These are phyloP conservation scores for Colletotrichum tofieldiae DNA, from an alignment of 2,329 filamentous ascomycete species.

Conservation along the genomic window DNA sequence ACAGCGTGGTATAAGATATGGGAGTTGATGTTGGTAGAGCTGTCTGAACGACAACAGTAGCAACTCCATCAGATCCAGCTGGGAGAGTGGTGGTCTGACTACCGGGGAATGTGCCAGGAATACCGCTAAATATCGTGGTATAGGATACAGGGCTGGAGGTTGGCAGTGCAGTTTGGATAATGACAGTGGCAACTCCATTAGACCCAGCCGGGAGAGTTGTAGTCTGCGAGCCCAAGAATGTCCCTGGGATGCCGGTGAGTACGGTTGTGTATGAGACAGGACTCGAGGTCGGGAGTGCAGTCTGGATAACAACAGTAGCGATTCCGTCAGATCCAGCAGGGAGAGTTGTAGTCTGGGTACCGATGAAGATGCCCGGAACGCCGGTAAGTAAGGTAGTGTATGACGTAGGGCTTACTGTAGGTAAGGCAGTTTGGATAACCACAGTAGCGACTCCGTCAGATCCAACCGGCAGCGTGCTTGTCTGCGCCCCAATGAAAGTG, in stretches of 20 bases:
- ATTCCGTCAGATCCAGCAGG: not conserved
- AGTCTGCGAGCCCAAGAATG: not conserved
- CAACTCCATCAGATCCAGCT: too few relatives aligned
- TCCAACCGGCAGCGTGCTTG: not conserved
- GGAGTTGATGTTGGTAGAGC: too few relatives aligned
- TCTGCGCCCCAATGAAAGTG: slow-evolving; percentile 4
- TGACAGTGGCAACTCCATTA: not conserved
- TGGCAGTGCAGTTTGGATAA: too few relatives aligned
- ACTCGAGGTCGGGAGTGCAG: too few relatives aligned
- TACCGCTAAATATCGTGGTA: too few relatives aligned
- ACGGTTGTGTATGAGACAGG: not conserved
- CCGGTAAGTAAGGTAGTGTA: slow-evolving; percentile 12
- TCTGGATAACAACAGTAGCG: not conserved
- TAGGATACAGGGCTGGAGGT: too few relatives aligned
- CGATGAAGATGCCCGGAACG: not conserved
- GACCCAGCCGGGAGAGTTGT: not conserved
- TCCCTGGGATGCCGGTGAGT: not conserved
- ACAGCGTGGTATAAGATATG: too few relatives aligned
- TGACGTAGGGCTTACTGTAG: not conserved
- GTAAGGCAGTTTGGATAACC: slow-evolving; percentile 13
- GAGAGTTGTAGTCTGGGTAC: not conserved
- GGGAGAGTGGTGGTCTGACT: too few relatives aligned
- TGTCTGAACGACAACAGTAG: too few relatives aligned
- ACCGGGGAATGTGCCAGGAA: too few relatives aligned
- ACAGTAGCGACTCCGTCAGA: slow-evolving; percentile 11